Base-by-base conservation (phyloP, 495 filamentous ascomycete genomes). In the Aspergillus coremiiformis region DNA sequence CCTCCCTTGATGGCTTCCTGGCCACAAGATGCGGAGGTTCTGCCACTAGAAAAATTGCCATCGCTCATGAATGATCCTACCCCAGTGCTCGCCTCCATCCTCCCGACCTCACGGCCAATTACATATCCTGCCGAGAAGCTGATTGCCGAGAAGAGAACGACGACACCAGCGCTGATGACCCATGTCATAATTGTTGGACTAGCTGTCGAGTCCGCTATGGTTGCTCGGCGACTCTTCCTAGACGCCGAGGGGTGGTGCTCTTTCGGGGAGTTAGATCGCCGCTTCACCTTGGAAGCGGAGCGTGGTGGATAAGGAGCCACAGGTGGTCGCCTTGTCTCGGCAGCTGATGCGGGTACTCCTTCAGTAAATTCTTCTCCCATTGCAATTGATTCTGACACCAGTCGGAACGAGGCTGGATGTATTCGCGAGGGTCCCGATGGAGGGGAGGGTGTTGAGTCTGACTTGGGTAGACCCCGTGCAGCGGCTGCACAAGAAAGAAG, bases 91-190 rank as follows among this genome's bases (percentile, higher is more conserved):
- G 73, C 73, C 62, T 93, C 89, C 22, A 84, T 71, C 24, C 81
- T 76, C 0, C 89, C 89, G 1, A 89, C 86, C 61, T 95, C 90
- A 21, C 81, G 77, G 10, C 93, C 93, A 15, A 95, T 80, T 10
- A 87, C 87, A 60, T 95, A 97, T 0, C 93, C 93, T 0, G 93
- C 93, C 0, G 89, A 87, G 61, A 97, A 98, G 51, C 90, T 91
- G 44, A 96, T 83, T 1, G 92, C 93, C 2, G 85, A 88, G 35
- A 97, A 84, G 2, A 97, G 72, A 9, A 98, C 87, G 6, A 98
- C 87, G 4, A 96, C 91, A 0, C 93, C 92, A 0, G 93, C 93
- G 35, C 84, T 87, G 32, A 96, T 80, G 3, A 94, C 86, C 87
- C 94, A 95, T 0, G 91, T 95, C 64, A 96, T 76, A 7, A 95